phyloP scores from a whole-genome alignment of 148 eudicot genomes.

The Rhododendron henanense region DNA sequence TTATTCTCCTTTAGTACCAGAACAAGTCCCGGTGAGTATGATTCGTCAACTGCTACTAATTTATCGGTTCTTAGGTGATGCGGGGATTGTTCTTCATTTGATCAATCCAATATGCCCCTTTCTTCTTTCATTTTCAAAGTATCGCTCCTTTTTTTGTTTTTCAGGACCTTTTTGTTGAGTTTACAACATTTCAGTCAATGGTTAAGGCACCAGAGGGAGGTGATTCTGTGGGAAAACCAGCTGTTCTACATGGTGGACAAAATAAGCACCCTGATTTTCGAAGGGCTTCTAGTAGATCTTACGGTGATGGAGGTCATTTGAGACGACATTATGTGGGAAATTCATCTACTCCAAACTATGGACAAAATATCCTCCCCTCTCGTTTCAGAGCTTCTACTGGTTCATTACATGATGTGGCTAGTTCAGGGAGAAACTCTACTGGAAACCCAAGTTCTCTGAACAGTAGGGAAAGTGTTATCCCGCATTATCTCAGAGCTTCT shows the following conservation, averaged over 20 bases:
- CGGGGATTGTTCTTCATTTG: not conserved
- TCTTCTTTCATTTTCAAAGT: slow-evolving; percentile 2
- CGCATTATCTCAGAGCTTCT: slow-evolving; percentile 76
- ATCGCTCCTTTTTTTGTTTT: slow-evolving; percentile 9
- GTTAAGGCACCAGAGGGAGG: slow-evolving; percentile 22
- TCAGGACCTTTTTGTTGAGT: slow-evolving; percentile 14
- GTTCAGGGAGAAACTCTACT: slow-evolving; percentile 22
- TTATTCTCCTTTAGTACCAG: not conserved
- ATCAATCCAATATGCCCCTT: not conserved
- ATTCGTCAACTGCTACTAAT: not conserved
- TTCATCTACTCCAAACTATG: slow-evolving; percentile 19
- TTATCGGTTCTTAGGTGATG: not conserved
- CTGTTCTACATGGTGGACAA: slow-evolving; percentile 16
- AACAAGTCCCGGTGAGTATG: not conserved
- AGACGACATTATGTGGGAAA: slow-evolving; percentile 21
- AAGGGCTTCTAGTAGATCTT: slow-evolving; percentile 56
- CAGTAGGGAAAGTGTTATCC: slow-evolving; percentile 23
- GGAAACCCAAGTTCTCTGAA: slow-evolving; percentile 26
- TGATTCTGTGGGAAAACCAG: slow-evolving; percentile 23
- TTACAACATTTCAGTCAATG: slow-evolving; percentile 24
- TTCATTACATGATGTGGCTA: slow-evolving; percentile 25
- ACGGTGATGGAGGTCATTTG: slow-evolving; percentile 17
- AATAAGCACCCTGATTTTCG: slow-evolving; percentile 26
- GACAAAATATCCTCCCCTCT: slow-evolving; percentile 17
- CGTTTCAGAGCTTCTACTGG: slow-evolving; percentile 49